Evolutionary conservation across 2,329 filamentous ascomycete genomes (phyloP), one percentile per base, ranked within the genome.

Genomic region (Dryadomyces sulphureus): DNA sequence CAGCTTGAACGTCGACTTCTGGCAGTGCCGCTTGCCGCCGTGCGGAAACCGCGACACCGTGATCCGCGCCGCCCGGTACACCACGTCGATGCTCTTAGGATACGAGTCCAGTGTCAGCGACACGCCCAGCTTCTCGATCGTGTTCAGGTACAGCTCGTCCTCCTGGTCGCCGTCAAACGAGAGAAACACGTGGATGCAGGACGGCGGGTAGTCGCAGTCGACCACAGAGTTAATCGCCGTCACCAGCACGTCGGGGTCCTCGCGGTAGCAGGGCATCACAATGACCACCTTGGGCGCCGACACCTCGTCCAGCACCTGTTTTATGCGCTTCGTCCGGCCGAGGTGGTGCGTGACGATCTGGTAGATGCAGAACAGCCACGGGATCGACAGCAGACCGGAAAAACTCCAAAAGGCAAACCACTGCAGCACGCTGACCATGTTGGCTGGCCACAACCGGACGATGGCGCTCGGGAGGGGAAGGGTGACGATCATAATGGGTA

Each of bases 381-480:
- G 92, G 1, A 94, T 70, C 1, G 84, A 87, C 48, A 98, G 67
- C 9, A 96, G 76, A 52, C 78, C 77, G 1, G 89, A 82, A 54
- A 96, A 96, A 24, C 83, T 80, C 81, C 86, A 95, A 62, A 96
- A 96, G 4, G 88, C 89, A 58, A 96, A 94, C 84, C 87, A 93
- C 59, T 95, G 89, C 14, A 96, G 71, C 41, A 84, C 71, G 2
- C 60, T 63, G 36, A 92, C 82, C 69, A 92, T 75, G 1, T 62
- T 45, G 3, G 60, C 46, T 0, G 90, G 89, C 65, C 90, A 93
- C 54, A 84, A 73, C 49, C 75, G 69, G 7, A 80, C 80, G 40
- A 95, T 69, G 48, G 77, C 72, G 19, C 70, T 64, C 0, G 90
- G 90, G 3, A 96, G 69, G 1, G 90, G 90, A 5, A 96, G 69